phyloP scores from a whole-genome alignment of 768 basidiomycete species.

The Leccinum subtestaceum region DNA sequence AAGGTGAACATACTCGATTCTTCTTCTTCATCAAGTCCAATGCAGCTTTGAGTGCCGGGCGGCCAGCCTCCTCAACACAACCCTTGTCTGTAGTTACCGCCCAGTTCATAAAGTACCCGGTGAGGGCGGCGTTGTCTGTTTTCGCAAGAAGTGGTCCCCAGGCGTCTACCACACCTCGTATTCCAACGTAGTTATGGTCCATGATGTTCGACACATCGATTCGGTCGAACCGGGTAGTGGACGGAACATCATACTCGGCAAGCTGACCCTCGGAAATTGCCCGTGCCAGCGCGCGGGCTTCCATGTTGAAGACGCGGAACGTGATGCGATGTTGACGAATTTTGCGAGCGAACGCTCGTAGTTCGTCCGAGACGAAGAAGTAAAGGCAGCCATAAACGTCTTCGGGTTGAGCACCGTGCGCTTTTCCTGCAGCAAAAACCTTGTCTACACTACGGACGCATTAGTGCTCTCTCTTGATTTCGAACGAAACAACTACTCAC shows the following conservation, averaged over 20 bases:
- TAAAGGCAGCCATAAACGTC: constrained; percentile 53
- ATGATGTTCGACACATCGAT: constrained; percentile 50
- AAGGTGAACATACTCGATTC: constrained; percentile 14
- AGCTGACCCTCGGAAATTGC: constrained; percentile 28
- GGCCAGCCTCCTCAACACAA: constrained; percentile 7
- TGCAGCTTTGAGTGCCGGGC: background rate
- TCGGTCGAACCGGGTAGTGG: constrained; percentile 39
- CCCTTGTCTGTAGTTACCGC: background rate
- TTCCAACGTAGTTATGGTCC: constrained; percentile 42
- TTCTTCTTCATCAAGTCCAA: constrained; percentile 14
- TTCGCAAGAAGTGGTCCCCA: constrained; percentile 41
- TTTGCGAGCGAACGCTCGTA: constrained; percentile 36
- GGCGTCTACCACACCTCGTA: constrained; percentile 28
- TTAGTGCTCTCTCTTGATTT: constrained; percentile 1
- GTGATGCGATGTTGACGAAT: constrained; percentile 34
- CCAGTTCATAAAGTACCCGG: constrained; percentile 53
- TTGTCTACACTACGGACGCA: constrained; percentile 33
- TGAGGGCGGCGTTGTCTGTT: constrained; percentile 31
- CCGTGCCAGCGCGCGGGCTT: constrained; percentile 41
- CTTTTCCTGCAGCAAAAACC: constrained; percentile 39
- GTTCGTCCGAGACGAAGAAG: constrained; percentile 42
- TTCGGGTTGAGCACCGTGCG: constrained; percentile 37
- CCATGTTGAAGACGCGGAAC: constrained; percentile 34
- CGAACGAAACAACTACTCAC: constrained; percentile 26
- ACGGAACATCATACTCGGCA: constrained; percentile 18